Conservation (phyloP, 257 asterid genomes). For the Thymus mandschuricus region DNA sequence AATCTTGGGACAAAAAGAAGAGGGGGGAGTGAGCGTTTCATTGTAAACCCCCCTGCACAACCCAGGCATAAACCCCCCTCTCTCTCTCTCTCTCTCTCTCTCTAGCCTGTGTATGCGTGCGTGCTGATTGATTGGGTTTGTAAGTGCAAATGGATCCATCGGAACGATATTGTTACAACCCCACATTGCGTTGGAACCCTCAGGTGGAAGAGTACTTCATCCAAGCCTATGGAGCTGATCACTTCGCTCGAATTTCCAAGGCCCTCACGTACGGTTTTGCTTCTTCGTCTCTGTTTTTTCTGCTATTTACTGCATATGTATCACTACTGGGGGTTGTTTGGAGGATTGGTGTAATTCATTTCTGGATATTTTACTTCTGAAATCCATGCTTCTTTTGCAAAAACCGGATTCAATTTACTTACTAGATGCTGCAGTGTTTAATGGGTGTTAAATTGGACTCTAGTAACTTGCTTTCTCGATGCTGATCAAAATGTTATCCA, state of each 20-base stretch:
- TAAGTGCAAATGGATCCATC: slow-evolving; percentile 69
- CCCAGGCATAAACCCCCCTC: slow-evolving; percentile 37
- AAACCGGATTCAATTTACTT: background rate
- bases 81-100: background rate
- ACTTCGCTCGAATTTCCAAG: slow-evolving; percentile 70
- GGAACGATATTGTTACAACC: slow-evolving; percentile 74
- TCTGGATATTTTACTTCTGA: slow-evolving; percentile 12
- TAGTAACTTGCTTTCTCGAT: too few relatives aligned
- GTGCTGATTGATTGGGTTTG: slow-evolving; percentile 22
- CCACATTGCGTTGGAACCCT: slow-evolving; percentile 80
- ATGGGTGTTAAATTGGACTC: too few relatives aligned
- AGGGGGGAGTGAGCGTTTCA: slow-evolving; percentile 32
- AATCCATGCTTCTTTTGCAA: background rate
- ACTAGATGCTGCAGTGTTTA: background rate
- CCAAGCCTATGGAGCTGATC: slow-evolving; percentile 84
- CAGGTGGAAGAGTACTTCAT: slow-evolving; percentile 78
- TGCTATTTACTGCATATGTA: background rate
- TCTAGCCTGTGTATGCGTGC: background rate
- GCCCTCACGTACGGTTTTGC: slow-evolving; percentile 67
- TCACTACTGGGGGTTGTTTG: background rate
- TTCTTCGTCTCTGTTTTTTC: background rate
- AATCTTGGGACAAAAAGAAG: slow-evolving; percentile 26
- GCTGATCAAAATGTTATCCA: background rate
- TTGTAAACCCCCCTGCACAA: slow-evolving; percentile 40
- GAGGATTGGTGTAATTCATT: too few relatives aligned